A percentile compares a stretch with the other conserved stretches of the same genome.
Evolutionary conservation across 2,329 filamentous ascomycete species (phyloP).

Genomic region (Tolypocladium inflatum): DNA sequence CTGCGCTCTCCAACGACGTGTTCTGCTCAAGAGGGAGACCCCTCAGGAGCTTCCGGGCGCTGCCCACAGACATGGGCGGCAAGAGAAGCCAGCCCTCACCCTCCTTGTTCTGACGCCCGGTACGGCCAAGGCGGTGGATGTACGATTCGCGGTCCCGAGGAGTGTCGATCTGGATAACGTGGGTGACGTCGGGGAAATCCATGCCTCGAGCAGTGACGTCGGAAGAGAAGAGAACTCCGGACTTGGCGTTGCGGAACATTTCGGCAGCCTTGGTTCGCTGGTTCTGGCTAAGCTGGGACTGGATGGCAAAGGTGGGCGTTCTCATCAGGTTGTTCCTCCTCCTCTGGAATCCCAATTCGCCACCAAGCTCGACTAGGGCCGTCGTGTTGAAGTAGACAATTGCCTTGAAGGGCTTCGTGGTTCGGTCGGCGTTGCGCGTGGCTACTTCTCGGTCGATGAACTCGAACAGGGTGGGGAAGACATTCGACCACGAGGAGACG

Average conservation of each 20-base stretch:
- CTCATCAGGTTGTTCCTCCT: conserved; percentile 27
- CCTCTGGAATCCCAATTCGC: conserved; percentile 37
- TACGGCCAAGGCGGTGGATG: conserved; percentile 69
- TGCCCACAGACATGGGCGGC: conserved; percentile 39
- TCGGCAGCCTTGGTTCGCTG: conserved; percentile 63
- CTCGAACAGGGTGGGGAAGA: conserved; percentile 69
- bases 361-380: conserved; percentile 57
- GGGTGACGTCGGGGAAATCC: conserved; percentile 74
- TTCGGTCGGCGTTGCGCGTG: conserved; percentile 27
- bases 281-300: conserved; percentile 65
- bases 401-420: conserved; percentile 71
- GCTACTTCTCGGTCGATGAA: conserved; percentile 54
- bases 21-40: conserved; percentile 53
- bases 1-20: conserved; percentile 38
- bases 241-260: conserved; percentile 54
- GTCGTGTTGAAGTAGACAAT: conserved; percentile 87
- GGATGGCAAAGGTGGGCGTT: conserved; percentile 49
- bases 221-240: conserved; percentile 63
- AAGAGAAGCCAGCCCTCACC: conserved; percentile 64
- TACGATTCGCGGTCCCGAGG: conserved; percentile 60
- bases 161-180: conserved; percentile 64
- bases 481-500: conserved; percentile 62
- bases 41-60: conserved; percentile 40
- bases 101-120: conserved; percentile 63
- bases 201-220: conserved; percentile 76